Evolutionary conservation across 2,329 filamentous ascomycete genomes (phyloP), one percentile per base, ranked within the genome.

Genomic region (Pyrenochaeta sp.): DNA sequence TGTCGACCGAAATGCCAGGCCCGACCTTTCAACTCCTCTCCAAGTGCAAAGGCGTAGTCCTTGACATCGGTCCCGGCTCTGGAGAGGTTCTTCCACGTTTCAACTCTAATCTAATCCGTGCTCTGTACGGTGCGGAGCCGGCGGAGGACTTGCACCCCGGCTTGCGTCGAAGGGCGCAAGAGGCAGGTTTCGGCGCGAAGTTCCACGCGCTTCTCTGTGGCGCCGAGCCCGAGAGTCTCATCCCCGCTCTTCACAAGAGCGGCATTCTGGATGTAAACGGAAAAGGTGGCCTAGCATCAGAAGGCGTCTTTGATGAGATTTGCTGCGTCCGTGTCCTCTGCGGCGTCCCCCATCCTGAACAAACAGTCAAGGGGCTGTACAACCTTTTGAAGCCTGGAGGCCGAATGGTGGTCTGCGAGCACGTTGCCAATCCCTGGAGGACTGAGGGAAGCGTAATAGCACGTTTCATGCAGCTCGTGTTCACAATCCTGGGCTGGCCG

Each of bases 81-180:
- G 85, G 85, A 32, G 78, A 81, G 13, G 80, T 85, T 53, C 76
- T 86, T 47, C 73, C 74, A 0, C 77, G 78, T 45, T 83, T 86
- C 58, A 72, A 73, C 51, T 48, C 76, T 7, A 69, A 77, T 52
- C 73, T 77, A 3, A 80, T 86, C 57, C 77, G 64, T 8, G 74
- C 76, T 13, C 80, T 86, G 43, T 87, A 86, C 61, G 85, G 84
- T 44, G 79, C 84, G 1, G 85, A 87, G 65, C 85, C 85, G 0
- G 82, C 81, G 40, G 56, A 66, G 3, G 77, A 78, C 0, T 73
- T 87, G 1, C 85, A 86, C 56, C 61, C 65, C 0, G 73, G 78
- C 2, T 73, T 87, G 4, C 67, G 77, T 22, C 61, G 64, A 3
- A 79, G 79, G n/a, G 78, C 82, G 3, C 58, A 71, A 2, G 70